phyloP scores from a whole-genome alignment of 805 yeast species.

The Candida sonorensis region DNA sequence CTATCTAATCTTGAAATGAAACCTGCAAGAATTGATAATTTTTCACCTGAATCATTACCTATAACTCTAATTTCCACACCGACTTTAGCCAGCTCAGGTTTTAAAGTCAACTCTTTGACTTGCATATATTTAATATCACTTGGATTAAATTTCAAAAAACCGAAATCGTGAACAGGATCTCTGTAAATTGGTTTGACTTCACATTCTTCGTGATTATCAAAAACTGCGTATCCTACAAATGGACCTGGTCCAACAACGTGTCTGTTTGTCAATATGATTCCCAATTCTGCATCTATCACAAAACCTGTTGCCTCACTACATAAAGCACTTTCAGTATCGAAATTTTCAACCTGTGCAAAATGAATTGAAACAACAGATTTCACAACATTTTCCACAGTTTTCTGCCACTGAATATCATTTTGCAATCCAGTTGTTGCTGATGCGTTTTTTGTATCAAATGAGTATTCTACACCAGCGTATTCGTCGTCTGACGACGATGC shows the following conservation, averaged over 20 bases:
- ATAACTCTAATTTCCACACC: conserved; percentile 92
- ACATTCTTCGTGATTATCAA: conserved; percentile 92
- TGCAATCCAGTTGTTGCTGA: conserved; percentile 2
- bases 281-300: conserved; percentile 76
- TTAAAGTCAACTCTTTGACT: conserved; percentile 55
- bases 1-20: conserved; percentile 81
- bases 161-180: conserved; percentile 95
- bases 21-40: conserved; percentile 81
- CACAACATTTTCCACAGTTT: conserved; percentile 74
- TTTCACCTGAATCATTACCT: conserved; percentile 96
- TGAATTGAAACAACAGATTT: conserved; percentile 84
- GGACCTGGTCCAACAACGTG: conserved; percentile 97
- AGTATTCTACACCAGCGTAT: conserved; percentile 5
- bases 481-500: conserved; percentile 5
- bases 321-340: conserved; percentile 77
- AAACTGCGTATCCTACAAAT: conserved; percentile 83
- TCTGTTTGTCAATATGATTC: conserved; percentile 83
- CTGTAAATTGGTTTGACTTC: conserved; percentile 80
- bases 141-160: conserved; percentile 78
- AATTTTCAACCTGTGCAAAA: conserved; percentile 78
- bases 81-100: conserved; percentile 82
- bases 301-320: conserved; percentile 95
- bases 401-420: conserved; percentile 57
- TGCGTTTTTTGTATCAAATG: conserved; percentile 7
- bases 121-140: conserved; percentile 63